Percentiles rank a stretch among this genome's conserved stretches.
phyloP scores from a whole-genome alignment of 2,329 filamentous ascomycete species.

The Monilinia polystroma region DNA sequence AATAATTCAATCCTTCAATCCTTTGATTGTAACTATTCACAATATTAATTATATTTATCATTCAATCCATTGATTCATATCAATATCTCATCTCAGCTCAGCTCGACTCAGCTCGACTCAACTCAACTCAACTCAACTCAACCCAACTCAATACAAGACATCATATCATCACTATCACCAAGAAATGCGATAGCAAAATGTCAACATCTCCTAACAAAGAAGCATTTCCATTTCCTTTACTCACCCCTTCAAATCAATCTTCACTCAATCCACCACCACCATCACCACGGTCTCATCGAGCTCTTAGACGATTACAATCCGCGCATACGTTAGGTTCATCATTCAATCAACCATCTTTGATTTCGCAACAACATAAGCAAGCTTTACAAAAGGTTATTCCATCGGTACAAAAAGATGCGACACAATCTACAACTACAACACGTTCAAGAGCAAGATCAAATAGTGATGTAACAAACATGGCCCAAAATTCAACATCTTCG shows the following conservation, averaged over 20 bases:
- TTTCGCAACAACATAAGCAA: constrained; percentile 61
- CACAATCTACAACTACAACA: constrained; percentile 29
- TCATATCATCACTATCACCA: not conserved
- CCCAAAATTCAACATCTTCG: constrained; percentile 43
- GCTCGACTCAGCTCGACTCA: no score
- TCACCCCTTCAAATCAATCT: constrained; percentile 29
- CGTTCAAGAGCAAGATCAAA: constrained; percentile 64
- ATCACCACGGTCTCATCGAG: constrained; percentile 64
- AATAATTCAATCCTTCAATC: no score
- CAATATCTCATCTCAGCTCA: no score
- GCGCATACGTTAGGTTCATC: constrained; percentile 67
- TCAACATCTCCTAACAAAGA: constrained; percentile 33
- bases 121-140: not conserved
- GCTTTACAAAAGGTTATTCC: constrained; percentile 41
- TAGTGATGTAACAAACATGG: constrained; percentile 62
- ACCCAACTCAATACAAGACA: not conserved
- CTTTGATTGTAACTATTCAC: no score
- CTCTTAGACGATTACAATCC: constrained; percentile 72
- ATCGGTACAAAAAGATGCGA: constrained; percentile 20
- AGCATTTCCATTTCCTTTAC: constrained; percentile 28
- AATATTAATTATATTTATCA: no score
- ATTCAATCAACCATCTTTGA: constrained; percentile 51
- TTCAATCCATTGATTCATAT: no score
- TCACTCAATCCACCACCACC: constrained; percentile 54
- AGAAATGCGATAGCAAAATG: constrained; percentile 21